A percentile compares a stretch with the other conserved stretches of the same genome.
phyloP scores from a whole-genome alignment of 768 basidiomycete species.

The Hortiboletus flavorubellus region DNA sequence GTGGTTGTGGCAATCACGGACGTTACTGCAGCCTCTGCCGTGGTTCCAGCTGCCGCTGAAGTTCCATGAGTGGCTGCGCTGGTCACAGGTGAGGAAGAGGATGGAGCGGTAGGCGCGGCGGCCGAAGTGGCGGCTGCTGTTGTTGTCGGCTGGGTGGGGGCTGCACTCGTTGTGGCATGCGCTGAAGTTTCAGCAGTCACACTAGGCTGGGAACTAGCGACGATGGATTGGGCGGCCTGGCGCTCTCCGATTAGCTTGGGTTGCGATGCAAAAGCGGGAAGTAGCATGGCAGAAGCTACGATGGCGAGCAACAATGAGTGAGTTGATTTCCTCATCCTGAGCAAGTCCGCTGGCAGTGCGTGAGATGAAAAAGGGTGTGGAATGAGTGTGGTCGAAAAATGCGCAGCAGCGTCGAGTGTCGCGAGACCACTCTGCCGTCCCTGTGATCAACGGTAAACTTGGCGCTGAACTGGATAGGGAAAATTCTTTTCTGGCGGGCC shows the following conservation, averaged over 20 bases:
- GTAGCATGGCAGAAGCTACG: constrained; percentile 25
- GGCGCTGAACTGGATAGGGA: not conserved
- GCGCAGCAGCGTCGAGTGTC: constrained; percentile 17
- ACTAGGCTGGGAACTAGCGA: not conserved
- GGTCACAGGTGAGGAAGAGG: constrained; percentile 3
- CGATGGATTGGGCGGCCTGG: constrained; percentile 7
- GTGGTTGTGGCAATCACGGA: constrained; percentile 24
- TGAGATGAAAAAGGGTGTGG: constrained; percentile 3
- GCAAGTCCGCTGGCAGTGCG: constrained; percentile 8
- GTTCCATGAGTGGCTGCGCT: constrained; percentile 1
- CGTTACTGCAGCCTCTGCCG: not conserved
- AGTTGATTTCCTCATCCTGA: constrained; percentile 23
- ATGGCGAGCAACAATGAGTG: constrained; percentile 28
- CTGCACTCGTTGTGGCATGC: not conserved
- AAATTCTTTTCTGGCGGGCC: not conserved
- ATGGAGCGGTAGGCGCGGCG: not conserved
- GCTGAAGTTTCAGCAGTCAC: not conserved
- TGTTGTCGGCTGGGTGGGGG: not conserved
- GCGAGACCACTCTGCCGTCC: constrained; percentile 8
- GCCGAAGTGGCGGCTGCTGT: constrained; percentile 12
- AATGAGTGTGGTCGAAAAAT: constrained; percentile 27
- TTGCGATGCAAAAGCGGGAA: constrained; percentile 24
- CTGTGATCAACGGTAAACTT: constrained; percentile 1
- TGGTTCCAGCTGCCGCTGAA: constrained; percentile 1
- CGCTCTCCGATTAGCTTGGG: constrained; percentile 16